A percentile compares a stretch with the other conserved stretches of the same genome.
phyloP scores from a whole-genome alignment of 2,329 filamentous ascomycete genomes.

The Verticillium nonalfalfae region DNA sequence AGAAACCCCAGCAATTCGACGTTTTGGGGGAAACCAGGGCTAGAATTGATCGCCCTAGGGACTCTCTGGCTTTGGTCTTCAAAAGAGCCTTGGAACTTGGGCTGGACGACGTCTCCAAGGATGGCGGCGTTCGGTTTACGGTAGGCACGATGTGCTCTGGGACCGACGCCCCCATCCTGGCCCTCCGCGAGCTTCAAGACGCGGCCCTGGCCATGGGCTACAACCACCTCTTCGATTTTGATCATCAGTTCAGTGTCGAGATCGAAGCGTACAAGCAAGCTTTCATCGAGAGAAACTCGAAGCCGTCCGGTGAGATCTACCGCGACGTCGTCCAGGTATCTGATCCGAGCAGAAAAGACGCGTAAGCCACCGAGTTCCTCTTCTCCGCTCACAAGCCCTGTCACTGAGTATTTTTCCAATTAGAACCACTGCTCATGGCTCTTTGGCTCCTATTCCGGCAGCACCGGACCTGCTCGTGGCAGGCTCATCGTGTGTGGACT shows the following conservation, averaged over 20 bases:
- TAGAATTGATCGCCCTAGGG: conserved; percentile 2
- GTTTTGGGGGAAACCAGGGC: background rate
- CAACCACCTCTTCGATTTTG: conserved; percentile 30
- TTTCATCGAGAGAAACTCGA: conserved; percentile 56
- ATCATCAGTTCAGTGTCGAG: conserved; percentile 57
- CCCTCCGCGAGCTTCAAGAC: conserved; percentile 49
- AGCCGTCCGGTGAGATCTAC: conserved; percentile 41
- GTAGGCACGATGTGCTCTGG: conserved; percentile 73
- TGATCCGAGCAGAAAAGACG: conserved; percentile 21
- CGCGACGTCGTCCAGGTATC: conserved; percentile 53
- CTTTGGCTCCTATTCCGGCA: conserved; percentile 46
- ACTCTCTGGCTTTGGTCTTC: conserved; percentile 6
- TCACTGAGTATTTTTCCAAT: conserved; percentile 3
- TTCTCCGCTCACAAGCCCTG: background rate
- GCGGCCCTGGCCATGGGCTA: conserved; percentile 24
- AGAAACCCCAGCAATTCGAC: background rate
- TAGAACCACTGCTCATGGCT: conserved; percentile 63
- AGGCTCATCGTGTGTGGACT: conserved; percentile 72
- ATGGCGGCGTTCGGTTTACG: conserved; percentile 20
- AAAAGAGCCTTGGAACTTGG: conserved; percentile 7
- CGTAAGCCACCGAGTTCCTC: conserved; percentile 30
- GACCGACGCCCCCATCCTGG: conserved; percentile 67
- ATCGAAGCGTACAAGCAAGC: conserved; percentile 59
- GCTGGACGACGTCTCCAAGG: conserved; percentile 16
- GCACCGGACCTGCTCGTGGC: conserved; percentile 61